Evolutionary conservation across 2,329 filamentous ascomycete genomes (phyloP).

Genomic region (Beauveria bassiana): DNA sequence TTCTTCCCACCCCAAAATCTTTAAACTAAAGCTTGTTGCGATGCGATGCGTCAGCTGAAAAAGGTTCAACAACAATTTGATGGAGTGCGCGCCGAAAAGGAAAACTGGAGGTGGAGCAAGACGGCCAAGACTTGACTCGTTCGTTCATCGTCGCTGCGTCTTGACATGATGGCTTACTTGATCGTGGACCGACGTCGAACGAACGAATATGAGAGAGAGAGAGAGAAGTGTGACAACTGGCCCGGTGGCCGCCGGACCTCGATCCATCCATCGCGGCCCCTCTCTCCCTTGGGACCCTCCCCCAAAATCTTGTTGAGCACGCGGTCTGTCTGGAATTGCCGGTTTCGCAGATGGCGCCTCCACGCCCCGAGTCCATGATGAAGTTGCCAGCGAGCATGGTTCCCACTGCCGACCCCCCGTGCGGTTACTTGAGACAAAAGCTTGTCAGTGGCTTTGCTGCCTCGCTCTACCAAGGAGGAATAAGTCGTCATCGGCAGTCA

Average conservation of each 20-base stretch:
- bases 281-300: background rate
- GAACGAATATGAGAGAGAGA: no score
- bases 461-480: background rate
- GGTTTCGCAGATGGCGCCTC: background rate
- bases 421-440: background rate
- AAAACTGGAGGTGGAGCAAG: background rate
- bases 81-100: background rate
- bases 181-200: background rate
- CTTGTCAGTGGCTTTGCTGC: background rate
- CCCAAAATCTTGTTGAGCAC: background rate
- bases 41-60: background rate
- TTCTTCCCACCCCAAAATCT: background rate
- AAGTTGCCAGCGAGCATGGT: no score
- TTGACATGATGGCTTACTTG: background rate
- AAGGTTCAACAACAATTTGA: no score
- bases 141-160: no score
- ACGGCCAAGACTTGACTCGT: background rate
- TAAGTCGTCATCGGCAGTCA: background rate
- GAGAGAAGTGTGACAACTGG: background rate
- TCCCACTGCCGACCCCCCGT: no score
- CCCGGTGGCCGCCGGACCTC: background rate
- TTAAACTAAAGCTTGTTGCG: constrained; percentile 9
- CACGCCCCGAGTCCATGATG: background rate
- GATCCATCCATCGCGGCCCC: background rate
- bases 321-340: no score